Base-by-base conservation (phyloP, 345 rosid species). In the Camelina laxa region DNA sequence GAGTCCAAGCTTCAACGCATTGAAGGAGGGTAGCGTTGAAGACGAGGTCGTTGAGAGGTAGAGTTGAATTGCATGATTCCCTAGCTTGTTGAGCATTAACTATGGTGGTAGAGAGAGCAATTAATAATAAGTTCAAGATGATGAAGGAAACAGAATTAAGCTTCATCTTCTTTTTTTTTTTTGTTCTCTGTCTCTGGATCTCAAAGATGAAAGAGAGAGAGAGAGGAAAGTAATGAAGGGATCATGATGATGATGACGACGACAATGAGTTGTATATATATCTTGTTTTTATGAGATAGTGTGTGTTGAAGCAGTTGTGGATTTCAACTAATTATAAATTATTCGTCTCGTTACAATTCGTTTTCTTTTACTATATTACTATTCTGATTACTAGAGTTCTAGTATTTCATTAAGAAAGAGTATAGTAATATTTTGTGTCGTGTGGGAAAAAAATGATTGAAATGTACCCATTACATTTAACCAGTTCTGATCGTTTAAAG, bases 1-100 rank as follows among this genome's bases (percentile, higher is more conserved):
- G 1, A 39, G 8, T 20, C 97, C 97, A 91, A 8, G 77, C 88
- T 9, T 80, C 27, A n/a, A 74, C 54, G 70, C 97, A 91, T 4
- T 73, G 75, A 65, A 87, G 88, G 47, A 86, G 79, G n/a, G 82
- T 41, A 0, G 79, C 2, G 63, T 85, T 79, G 50, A 87, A 82
- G 67, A 85, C 80, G n/a, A 80, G 77, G 60, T 41, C 45, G 6
- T 63, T 68, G 47, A 91, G 67, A 38, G 63, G 80, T 16, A 84
- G 68, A 63, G 70, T 73, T 27, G 91, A 74, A 60, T 9, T 69
- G 75, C 90, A 88, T 2, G 89, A 70, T 48, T 84, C 89, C 1
- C 70, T 12, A 13, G 33, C n/a, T 22, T 69, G 78, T 15, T 85
- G 84, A 38, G 56, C 58, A 21, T 69, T 84, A 27, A 41, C 42